Evolutionary conservation across 2,329 filamentous ascomycete species (phyloP).

Genomic region (Diaporthe vaccinii): DNA sequence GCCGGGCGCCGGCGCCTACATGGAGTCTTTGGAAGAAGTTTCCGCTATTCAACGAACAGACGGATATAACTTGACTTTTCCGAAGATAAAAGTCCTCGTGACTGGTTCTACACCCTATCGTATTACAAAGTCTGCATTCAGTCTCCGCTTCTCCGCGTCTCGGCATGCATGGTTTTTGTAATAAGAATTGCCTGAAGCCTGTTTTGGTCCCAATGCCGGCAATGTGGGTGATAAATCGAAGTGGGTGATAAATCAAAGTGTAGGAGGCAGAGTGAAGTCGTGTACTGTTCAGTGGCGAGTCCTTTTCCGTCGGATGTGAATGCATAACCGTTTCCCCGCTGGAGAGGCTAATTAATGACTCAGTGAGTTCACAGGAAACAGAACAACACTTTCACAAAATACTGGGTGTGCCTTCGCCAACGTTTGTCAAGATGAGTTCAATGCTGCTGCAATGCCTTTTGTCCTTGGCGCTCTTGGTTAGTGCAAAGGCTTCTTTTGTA

Average conservation of each 20-base stretch:
- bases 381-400: not conserved
- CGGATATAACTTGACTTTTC: not conserved
- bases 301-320: not conserved
- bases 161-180: constrained; percentile 4
- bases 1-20: not conserved
- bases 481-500: not conserved
- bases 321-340: not conserved
- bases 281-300: not conserved
- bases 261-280: not conserved
- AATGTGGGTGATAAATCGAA: not conserved
- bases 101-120: not conserved
- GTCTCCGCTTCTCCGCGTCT: constrained; percentile 10
- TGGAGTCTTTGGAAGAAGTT: not conserved
- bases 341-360: not conserved
- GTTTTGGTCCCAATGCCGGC: not conserved
- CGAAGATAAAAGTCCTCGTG: not conserved
- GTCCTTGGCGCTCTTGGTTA: not conserved
- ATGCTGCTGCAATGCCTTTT: not conserved
- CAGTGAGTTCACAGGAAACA: not conserved
- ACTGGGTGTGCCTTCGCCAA: not conserved
- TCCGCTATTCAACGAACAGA: not conserved
- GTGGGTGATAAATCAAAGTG: not conserved
- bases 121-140: not conserved
- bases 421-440: not conserved
- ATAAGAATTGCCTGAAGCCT: not conserved